Base-by-base conservation (phyloP, 2,329 filamentous ascomycete genomes). In the Aspergillus fischeri region DNA sequence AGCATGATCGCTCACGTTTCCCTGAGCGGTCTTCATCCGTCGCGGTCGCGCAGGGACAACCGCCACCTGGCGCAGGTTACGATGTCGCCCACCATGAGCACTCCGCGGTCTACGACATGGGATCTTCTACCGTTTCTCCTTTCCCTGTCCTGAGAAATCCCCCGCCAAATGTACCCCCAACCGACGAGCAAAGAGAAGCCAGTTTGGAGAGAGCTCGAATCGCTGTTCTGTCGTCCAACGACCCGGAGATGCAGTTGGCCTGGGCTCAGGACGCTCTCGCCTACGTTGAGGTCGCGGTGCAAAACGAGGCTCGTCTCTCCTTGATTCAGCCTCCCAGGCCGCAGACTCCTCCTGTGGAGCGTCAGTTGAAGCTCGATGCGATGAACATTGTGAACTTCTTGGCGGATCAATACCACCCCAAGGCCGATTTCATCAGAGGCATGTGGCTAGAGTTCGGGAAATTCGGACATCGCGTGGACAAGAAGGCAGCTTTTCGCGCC, bases 401-500 rank as follows among this genome's bases (percentile, higher is more conserved):
- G 38, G 90, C 93, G 25, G 89, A 92, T 53, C 94, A 99, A 73
- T 86, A 88, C 61, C 94, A 99, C 67, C 94, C 94, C 25, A 92
- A 94, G 70, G 94, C 94, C 25, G 86, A 95, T 64, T 99, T 97
- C 73, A 91, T 97, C 79, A 87, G 87, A 67, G 91, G 92, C 58
- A 97, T 96, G 83, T 99, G 94, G 94, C 81, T 96, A 52, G 94
- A 99, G 72, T 99, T 97, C 80, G 94, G 94, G 65, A 96, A 96
- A 71, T 97, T 97, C 70, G 92, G 91, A 42, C 86, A 88, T 73
- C 86, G 92, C 28, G 82, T 92, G 59, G 94, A 99, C 79, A 96
- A 96, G 78, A 92, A 93, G 68, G 93, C 97, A 76, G 93, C 94
- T 7, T 97, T 95, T 72, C 78, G 86, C 60, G 90, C 89, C 67